Evolutionary conservation across 2,329 filamentous ascomycete species (phyloP), one percentile per base, ranked within the genome.

Genomic region (Talaromyces sp.): DNA sequence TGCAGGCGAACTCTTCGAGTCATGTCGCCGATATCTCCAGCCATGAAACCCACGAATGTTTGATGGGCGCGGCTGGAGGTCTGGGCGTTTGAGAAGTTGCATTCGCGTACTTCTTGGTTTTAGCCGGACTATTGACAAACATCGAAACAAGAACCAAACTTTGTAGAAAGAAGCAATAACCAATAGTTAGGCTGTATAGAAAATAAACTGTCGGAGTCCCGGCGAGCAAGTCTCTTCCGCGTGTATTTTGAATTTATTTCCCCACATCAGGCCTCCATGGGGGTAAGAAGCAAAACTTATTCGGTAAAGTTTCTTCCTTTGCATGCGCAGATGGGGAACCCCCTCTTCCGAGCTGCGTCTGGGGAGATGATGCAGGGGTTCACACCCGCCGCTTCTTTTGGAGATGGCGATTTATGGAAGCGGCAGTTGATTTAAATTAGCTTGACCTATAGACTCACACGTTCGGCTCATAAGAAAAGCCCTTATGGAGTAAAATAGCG

Each of bases 1-100:
- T 44, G 42, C 9, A 35, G 39, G 24, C n/a, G 53, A 40, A 47
- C 42, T 44, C 20, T 52, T 56, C 53, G 36, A 49, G 54, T 50
- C 41, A 47, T 47, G 44, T 51, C 35, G 42, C 52, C 52, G 52
- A 41, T 39, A 33, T 36, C 30, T 10, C 35, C 32, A 33, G 19
- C 22, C 44, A 45, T 55, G 52, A 50, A 51, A 56, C 50, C 47
- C 30, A 29, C 42, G n/a, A 51, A 20, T 27, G 11, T 40, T 35
- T 45, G 29, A 41, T 35, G 33, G 17, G 35, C 40, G 35, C 40
- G 4, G 49, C 46, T 24, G 24, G 33, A 35, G 35, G 30, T 37
- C 37, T 44, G 36, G 16, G 36, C 36, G n/a, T 5, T 16, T 19
- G 32, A 11, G 22, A 22, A 29, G 27, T n/a, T n/a, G n/a, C n/a